Evolutionary conservation across 148 eudicot species (phyloP).

Genomic region (Hydrangea macrophylla): DNA sequence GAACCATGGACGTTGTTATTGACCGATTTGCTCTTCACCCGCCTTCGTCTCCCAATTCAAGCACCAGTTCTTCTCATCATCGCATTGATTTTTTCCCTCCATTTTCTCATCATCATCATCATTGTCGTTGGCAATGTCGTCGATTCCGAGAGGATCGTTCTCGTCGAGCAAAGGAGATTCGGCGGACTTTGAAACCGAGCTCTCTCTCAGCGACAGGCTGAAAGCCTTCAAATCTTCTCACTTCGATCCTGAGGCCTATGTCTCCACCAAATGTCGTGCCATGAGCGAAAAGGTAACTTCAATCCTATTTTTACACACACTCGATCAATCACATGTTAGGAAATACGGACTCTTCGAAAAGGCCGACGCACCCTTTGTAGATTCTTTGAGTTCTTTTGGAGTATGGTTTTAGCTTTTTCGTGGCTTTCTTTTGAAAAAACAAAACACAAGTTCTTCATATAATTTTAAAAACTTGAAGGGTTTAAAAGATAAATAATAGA

Average conservation of each 20-base stretch:
- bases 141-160: conserved; percentile 19
- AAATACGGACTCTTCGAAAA: too few relatives aligned
- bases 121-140: background rate
- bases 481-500: too few relatives aligned
- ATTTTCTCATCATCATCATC: background rate
- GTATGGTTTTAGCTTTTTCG: too few relatives aligned
- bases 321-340: too few relatives aligned
- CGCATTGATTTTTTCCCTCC: background rate
- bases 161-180: conserved; percentile 50
- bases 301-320: background rate
- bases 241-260: conserved; percentile 63
- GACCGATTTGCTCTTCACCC: background rate
- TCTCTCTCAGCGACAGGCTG: conserved; percentile 69
- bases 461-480: too few relatives aligned
- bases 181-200: conserved; percentile 52
- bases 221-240: conserved; percentile 64
- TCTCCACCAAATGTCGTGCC: conserved; percentile 53
- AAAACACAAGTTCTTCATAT: too few relatives aligned
- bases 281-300: conserved; percentile 69
- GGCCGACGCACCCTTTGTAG: too few relatives aligned
- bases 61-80: background rate
- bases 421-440: too few relatives aligned
- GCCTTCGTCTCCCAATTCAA: conserved; percentile 6
- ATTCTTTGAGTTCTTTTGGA: too few relatives aligned
- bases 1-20: background rate